Conservation (phyloP, 2,329 filamentous ascomycete genomes). For the Alternaria postmessia region DNA sequence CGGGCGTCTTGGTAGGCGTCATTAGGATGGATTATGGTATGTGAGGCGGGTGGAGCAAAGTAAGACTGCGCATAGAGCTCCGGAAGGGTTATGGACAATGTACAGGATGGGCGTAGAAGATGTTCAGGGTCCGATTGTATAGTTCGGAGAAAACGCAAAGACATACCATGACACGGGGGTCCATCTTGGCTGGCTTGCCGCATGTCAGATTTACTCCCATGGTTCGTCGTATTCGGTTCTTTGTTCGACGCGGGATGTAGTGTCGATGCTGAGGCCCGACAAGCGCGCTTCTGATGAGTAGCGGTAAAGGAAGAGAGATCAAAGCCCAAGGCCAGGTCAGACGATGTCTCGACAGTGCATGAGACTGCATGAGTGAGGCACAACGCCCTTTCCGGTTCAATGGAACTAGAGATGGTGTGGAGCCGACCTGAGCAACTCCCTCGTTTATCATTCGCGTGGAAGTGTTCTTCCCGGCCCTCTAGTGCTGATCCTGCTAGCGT, state of each 20-base stretch:
- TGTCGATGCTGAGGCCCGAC: neutral
- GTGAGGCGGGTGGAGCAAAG: neutral
- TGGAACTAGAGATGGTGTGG: constrained; percentile 1
- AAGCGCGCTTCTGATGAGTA: neutral
- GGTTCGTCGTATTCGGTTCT: neutral
- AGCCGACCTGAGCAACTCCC: constrained; percentile 1
- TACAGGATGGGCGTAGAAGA: neutral
- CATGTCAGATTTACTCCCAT: neutral
- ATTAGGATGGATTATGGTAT: neutral
- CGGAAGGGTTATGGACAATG: neutral
- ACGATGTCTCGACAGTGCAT: constrained; percentile 3
- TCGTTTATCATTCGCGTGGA: constrained; percentile 15
- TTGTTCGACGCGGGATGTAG: neutral
- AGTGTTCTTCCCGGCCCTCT: constrained; percentile 7
- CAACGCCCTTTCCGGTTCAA: constrained; percentile 2
- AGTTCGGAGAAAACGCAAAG: neutral
- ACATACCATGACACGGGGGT: neutral
- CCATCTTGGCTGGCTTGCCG: neutral
- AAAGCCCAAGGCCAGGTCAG: constrained; percentile 3
- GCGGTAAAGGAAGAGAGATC: neutral
- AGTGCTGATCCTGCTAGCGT: constrained; percentile 15
- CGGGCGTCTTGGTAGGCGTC: neutral
- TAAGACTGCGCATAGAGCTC: neutral
- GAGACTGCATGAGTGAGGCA: constrained; percentile 2
- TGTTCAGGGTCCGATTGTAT: neutral